Evolutionary conservation across 768 basidiomycete species (phyloP), one percentile per base, ranked within the genome.

Genomic region (Lentinula lateritia): DNA sequence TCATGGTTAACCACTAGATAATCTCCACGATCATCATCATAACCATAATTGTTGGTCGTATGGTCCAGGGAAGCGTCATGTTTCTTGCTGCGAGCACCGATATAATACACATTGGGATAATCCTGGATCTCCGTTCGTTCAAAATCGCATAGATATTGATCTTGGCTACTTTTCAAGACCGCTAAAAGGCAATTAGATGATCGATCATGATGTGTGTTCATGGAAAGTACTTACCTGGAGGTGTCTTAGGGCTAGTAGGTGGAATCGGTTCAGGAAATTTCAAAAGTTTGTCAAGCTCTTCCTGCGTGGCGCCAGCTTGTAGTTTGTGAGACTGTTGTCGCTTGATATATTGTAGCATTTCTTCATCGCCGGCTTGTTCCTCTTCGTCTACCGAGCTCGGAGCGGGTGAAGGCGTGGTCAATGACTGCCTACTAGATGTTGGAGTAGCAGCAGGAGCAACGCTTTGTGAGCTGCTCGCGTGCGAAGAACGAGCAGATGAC

Each of bases 1-100:
- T 99, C 97, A 60, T 86, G 87, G 61, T 86, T 81, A 62, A 98
- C 85, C 60, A 98, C 87, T 15, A 89, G 85, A 68, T 99, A 99
- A 75, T 99, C 97, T 38, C 97, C 97, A 36, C 97, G 89, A 34
- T 99, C 97, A 71, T 99, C 97, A 70, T 99, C 97, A 67, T 95
- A 99, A 34, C 97, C 92, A 69, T 90, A 85, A 73, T 99, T 99
- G 73, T 95, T 94, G 18, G 83, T 81, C 6, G 89, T 72, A 64
- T 84, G 81, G 58, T 93, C 89, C 7, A 80, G 76, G 28, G 84
- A 85, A 0, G 94, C 93, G 62, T 76, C 80, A 70, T 93, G 94
- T 80, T 98, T 98, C 69, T 85, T 86, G 69, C 89, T 90, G 61
- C 82, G 81, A 6, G 85, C 83, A 34, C 95, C 95, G 58, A 90